Percentiles rank a stretch among this genome's conserved stretches.
These are phyloP conservation scores for Cytospora chrysosperma DNA, from an alignment of 2,329 filamentous ascomycete genomes.

Conservation along the genomic window DNA sequence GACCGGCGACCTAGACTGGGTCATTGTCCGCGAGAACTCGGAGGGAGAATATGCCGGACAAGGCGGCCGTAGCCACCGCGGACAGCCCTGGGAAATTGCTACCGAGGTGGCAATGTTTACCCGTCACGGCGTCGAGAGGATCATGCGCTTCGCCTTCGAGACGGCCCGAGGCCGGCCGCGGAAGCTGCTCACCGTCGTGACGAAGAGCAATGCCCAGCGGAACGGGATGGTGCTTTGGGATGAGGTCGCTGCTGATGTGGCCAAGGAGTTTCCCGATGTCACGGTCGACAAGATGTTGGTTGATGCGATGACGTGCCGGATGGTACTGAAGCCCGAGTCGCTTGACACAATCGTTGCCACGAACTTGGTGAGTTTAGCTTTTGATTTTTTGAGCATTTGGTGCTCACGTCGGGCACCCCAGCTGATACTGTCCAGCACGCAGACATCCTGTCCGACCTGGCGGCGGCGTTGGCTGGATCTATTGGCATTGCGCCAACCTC, in stretches of 20 bases:
- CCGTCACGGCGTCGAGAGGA: slow-evolving; percentile 56
- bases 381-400: neutral
- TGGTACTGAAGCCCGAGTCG: slow-evolving; percentile 58
- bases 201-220: slow-evolving; percentile 64
- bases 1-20: slow-evolving; percentile 60
- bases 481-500: slow-evolving; percentile 68
- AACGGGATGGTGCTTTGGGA: slow-evolving; percentile 71
- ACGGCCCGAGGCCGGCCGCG: slow-evolving; percentile 50
- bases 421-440: slow-evolving; percentile 37
- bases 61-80: slow-evolving; percentile 58
- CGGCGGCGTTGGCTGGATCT: slow-evolving; percentile 64
- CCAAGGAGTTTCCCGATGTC: slow-evolving; percentile 59
- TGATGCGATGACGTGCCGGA: slow-evolving; percentile 48
- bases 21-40: slow-evolving; percentile 65
- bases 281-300: slow-evolving; percentile 63
- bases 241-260: slow-evolving; percentile 55
- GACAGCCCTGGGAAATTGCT: slow-evolving; percentile 56
- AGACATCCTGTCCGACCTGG: slow-evolving; percentile 66
- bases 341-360: slow-evolving; percentile 64
- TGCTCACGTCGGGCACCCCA: neutral
- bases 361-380: slow-evolving; percentile 44
- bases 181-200: slow-evolving; percentile 61
- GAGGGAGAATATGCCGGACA: slow-evolving; percentile 66
- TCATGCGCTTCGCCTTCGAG: slow-evolving; percentile 64
- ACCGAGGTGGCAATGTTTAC: slow-evolving; percentile 66